These are phyloP conservation scores for Candida chauliodis DNA, from an alignment of 805 yeast genomes.

Conservation along the genomic window DNA sequence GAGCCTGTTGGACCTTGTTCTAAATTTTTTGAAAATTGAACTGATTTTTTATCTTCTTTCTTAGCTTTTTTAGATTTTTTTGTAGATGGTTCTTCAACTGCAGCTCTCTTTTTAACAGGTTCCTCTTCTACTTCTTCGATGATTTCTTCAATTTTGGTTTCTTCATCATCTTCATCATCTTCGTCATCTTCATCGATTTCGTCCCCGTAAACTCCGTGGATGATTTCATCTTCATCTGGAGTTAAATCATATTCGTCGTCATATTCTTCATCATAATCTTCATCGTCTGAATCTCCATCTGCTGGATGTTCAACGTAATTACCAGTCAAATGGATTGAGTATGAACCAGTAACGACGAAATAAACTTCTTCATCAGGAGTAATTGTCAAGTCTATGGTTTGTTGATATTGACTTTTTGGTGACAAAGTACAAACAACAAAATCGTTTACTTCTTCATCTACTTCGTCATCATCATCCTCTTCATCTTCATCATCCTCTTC, in stretches of 20 bases:
- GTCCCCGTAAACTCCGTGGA: conserved; percentile 52
- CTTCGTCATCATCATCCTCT: conserved; percentile 56
- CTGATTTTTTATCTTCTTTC: conserved; percentile 61
- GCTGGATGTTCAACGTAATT: conserved; percentile 95
- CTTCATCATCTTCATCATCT: conserved; percentile 48
- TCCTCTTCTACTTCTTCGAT: conserved; percentile 65
- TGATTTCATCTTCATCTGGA: conserved; percentile 71
- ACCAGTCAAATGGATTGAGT: conserved; percentile 88
- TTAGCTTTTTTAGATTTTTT: conserved; percentile 28
- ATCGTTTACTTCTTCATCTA: conserved; percentile 78
- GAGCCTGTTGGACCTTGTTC: conserved; percentile 90
- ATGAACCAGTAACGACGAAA: conserved; percentile 95
- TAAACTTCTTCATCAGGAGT: conserved; percentile 90
- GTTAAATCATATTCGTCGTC: conserved; percentile 58
- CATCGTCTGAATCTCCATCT: conserved; percentile 64
- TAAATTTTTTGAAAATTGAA: conserved; percentile 83
- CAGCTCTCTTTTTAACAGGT: conserved; percentile 47
- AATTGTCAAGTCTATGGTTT: conserved; percentile 83
- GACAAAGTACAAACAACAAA: conserved; percentile 84
- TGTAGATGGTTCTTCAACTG: conserved; percentile 26
- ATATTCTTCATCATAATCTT: conserved; percentile 46
- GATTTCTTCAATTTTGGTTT: conserved; percentile 47
- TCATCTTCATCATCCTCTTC: conserved; percentile 51
- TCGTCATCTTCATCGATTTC: conserved; percentile 62
- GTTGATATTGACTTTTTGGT: conserved; percentile 83